Conservation (phyloP, 1,139 yeast genomes). For the Kluyveromyces sp. region DNA sequence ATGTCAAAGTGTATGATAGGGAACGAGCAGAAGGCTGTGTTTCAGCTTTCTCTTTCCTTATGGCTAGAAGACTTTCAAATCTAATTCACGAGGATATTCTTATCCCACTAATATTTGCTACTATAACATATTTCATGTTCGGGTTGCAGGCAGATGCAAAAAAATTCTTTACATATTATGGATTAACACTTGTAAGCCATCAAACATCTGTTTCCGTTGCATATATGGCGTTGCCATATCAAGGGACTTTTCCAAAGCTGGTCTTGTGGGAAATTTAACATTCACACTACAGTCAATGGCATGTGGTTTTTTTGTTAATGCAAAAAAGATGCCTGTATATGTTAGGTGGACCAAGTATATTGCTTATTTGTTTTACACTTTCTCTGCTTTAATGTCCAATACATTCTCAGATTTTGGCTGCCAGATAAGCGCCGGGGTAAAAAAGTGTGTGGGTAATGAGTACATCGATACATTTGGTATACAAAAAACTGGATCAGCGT, state of each 20-base stretch:
- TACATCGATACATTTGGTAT: constrained; percentile 54
- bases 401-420: constrained; percentile 61
- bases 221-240: constrained; percentile 43
- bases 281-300: constrained; percentile 72
- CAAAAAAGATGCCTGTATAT: constrained; percentile 71
- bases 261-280: constrained; percentile 53
- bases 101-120: constrained; percentile 50
- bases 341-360: constrained; percentile 77
- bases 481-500: constrained; percentile 54
- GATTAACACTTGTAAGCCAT: constrained; percentile 49
- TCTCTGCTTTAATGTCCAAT: constrained; percentile 60
- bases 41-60: constrained; percentile 47
- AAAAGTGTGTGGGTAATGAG: constrained; percentile 36
- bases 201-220: constrained; percentile 26
- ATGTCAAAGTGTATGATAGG: constrained; percentile 61
- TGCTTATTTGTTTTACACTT: constrained; percentile 70
- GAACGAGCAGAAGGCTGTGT: constrained; percentile 69
- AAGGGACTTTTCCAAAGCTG: constrained; percentile 57
- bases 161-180: constrained; percentile 57
- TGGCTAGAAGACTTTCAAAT: constrained; percentile 62
- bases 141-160: constrained; percentile 49
- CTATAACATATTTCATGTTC: constrained; percentile 68
- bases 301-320: constrained; percentile 74
- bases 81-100: constrained; percentile 63
- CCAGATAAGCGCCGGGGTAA: constrained; percentile 34